A percentile compares a stretch with the other conserved stretches of the same genome.
Conservation (phyloP, 345 rosid genomes). For the Eucalyptus brandiana region DNA sequence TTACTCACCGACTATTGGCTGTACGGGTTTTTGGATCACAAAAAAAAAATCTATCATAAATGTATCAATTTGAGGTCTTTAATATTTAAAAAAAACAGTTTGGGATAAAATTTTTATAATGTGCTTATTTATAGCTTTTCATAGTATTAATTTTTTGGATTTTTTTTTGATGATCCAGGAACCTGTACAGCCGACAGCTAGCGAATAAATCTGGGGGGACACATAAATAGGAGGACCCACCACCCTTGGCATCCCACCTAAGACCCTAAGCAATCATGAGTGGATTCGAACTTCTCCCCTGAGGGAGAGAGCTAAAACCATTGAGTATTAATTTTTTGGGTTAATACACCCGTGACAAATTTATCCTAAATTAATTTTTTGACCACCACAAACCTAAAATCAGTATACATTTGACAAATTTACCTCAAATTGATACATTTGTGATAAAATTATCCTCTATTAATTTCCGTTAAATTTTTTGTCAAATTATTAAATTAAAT, state of each 20-base stretch:
- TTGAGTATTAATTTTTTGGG: no score
- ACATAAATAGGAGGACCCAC: fast-evolving
- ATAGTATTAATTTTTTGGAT: no score
- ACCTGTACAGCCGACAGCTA: no score
- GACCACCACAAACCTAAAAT: fast-evolving
- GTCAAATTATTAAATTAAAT: fast-evolving
- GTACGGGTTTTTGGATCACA: no score
- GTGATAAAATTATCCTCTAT: fast-evolving
- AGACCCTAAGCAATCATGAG: no score
- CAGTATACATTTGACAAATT: fast-evolving
- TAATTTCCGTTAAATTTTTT: fast-evolving
- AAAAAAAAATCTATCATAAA: fast-evolving
- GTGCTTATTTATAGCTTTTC: no score
- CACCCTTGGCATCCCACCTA: fast-evolving
- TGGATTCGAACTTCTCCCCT: fast-evolving
- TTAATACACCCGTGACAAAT: fast-evolving
- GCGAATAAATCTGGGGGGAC: no score
- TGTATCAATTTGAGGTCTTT: fast-evolving
- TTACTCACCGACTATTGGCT: no score
- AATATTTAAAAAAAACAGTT: fast-evolving
- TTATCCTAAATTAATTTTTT: fast-evolving
- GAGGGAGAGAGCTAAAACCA: no score
- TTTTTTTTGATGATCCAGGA: no score
- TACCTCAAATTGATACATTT: fast-evolving
- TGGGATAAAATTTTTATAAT: no score